Conservation (phyloP, 106 monocot genomes). For the Dendrobium catenatum region DNA sequence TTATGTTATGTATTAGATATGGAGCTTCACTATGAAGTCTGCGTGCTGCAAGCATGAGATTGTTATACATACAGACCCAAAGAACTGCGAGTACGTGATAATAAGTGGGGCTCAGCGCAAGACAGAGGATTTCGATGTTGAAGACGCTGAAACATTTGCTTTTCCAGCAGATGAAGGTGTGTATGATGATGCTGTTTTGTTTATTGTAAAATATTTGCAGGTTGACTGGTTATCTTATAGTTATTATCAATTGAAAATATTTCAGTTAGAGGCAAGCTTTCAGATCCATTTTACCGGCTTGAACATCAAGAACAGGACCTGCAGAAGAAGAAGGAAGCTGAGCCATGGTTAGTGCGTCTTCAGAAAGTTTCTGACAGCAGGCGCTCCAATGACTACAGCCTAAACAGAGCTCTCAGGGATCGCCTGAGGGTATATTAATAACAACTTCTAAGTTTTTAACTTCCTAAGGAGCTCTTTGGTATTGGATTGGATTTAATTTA, state of each 20-base stretch:
- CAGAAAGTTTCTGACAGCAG: conserved; percentile 78
- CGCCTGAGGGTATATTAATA: conserved; percentile 55
- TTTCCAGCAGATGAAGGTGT: conserved; percentile 93
- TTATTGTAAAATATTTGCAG: background rate
- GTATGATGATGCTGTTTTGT: background rate
- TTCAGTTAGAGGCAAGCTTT: conserved; percentile 80
- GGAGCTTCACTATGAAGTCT: conserved; percentile 97
- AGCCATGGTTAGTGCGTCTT: conserved; percentile 77
- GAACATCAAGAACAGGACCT: conserved; percentile 92
- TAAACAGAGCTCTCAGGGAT: conserved; percentile 78
- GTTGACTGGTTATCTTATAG: background rate
- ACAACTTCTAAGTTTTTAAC: background rate
- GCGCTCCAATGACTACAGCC: conserved; percentile 77
- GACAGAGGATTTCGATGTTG: conserved; percentile 84
- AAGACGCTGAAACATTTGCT: conserved; percentile 87
- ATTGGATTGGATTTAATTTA: no score
- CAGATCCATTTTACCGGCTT: conserved; percentile 89
- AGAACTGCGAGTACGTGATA: conserved; percentile 86
- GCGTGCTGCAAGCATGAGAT: conserved; percentile 92
- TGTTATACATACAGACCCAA: conserved; percentile 91
- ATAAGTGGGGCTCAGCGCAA: conserved; percentile 85
- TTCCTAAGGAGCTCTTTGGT: no score
- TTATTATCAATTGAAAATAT: conserved; percentile 7
- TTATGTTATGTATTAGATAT: conserved; percentile 54
- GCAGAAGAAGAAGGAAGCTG: conserved; percentile 93